phyloP scores from a whole-genome alignment of 2,329 filamentous ascomycete species.

The Trichothecium sympodiale region DNA sequence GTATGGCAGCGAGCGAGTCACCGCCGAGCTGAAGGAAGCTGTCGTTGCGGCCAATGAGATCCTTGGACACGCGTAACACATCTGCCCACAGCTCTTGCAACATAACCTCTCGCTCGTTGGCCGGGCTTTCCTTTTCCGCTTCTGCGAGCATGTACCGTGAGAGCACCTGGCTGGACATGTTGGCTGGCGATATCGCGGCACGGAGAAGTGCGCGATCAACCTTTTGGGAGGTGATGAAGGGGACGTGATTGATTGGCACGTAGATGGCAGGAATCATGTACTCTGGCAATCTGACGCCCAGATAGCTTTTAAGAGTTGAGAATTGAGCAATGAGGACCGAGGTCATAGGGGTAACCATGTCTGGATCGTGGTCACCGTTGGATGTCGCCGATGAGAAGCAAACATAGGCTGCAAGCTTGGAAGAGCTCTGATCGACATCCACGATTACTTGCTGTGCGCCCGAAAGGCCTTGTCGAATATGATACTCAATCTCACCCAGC shows the following conservation, averaged over 20 bases:
- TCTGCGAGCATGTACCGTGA: neutral
- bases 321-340: too few species aligned
- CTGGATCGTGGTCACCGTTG: too few species aligned
- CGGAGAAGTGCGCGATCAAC: slow-evolving; percentile 3
- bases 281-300: slow-evolving; percentile 1
- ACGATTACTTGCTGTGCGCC: neutral
- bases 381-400: too few species aligned
- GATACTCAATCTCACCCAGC: slow-evolving; percentile 15
- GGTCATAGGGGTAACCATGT: too few species aligned
- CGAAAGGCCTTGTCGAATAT: neutral
- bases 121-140: slow-evolving; percentile 9
- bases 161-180: neutral
- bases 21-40: slow-evolving; percentile 32
- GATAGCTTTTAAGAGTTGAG: neutral
- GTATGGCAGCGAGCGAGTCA: slow-evolving; percentile 35
- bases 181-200: neutral
- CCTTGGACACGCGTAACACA: slow-evolving; percentile 16
- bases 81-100: slow-evolving; percentile 20
- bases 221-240: slow-evolving; percentile 4
- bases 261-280: too few species aligned
- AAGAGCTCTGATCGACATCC: slow-evolving; percentile 4
- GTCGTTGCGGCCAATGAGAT: slow-evolving; percentile 17
- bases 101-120: slow-evolving; percentile 21
- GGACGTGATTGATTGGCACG: slow-evolving; percentile 5
- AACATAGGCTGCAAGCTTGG: too few species aligned